Base-by-base conservation (phyloP, 2,329 filamentous ascomycete species). In the Leptographium wingfieldii region DNA sequence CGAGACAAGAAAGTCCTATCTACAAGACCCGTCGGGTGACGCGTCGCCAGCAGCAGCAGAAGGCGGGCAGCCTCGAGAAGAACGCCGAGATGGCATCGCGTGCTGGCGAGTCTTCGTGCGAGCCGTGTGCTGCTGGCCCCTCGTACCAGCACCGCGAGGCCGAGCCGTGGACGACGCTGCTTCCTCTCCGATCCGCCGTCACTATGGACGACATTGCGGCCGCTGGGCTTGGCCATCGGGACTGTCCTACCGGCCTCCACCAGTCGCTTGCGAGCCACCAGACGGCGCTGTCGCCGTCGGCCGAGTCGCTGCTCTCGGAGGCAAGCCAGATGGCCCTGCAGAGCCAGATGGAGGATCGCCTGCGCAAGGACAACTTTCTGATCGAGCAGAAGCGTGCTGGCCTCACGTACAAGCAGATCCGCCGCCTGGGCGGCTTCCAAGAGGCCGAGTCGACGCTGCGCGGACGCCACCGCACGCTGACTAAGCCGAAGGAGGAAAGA, bases 401-500 rank as follows among this genome's bases (percentile, higher is more conserved):
- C 3, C 73, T 81, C 73, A 82, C 84, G 0, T 90, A 89, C 71
- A 80, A 77, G 59, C 77, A 86, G 61, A 89, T 90, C 66, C 79
- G 79, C 46, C 65, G 68, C 7, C 67, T 72, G 22, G 81, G 84
- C 16, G 72, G 75, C 1, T 85, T 85, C 63, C 71, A 68, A 0
- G 84, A 88, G 66, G 83, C 85, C 1, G 86, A 89, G 71, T 87
- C 86, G 12, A 91, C 88, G 0, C 75, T 92, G 46, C 79, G 88
- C 16, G 88, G 88, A 0, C 79, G 86, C 0, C 83, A 80, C 65
- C 76, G 87, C 5, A 82, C 79, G 2, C 69, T 90, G 66, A 88
- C 82, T 9, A 89, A 88, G 72, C 71, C 73, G 14, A 82, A 82
- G 65, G 75, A 79, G 40, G 76, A 82, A 60, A 76, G 87, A 6